A percentile compares a stretch with the other conserved stretches of the same genome.
Conservation (phyloP, 352 stramenopile genomes). For the Globisporangium mamillatum region DNA sequence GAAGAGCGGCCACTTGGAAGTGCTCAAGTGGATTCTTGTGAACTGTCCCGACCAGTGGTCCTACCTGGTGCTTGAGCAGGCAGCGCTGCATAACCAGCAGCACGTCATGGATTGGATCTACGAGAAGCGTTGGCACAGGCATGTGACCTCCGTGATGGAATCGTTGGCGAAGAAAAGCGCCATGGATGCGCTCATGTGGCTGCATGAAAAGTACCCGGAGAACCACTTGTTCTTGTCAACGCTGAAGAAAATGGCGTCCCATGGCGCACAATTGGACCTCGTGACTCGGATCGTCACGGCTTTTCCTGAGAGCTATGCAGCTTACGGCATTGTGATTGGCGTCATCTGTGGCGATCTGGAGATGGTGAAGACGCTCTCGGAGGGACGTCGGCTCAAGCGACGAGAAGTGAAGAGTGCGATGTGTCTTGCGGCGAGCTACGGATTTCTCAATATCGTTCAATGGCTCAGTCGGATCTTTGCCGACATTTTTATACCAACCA, state of each 20-base stretch:
- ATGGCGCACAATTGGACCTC: constrained; percentile 2
- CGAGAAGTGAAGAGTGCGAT: constrained; percentile 14
- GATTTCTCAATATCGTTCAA: constrained; percentile 4
- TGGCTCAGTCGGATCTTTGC: constrained; percentile 4
- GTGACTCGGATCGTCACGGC: neutral
- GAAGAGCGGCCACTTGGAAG: constrained; percentile 3
- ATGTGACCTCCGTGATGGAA: neutral
- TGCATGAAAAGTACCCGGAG: constrained; percentile 10
- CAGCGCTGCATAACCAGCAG: constrained; percentile 10
- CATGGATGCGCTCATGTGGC: constrained; percentile 5
- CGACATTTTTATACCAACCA: neutral
- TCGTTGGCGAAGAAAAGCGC: neutral
- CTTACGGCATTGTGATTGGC: neutral
- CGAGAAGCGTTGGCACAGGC: neutral
- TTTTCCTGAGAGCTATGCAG: constrained; percentile 5
- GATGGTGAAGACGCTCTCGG: neutral
- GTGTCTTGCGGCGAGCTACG: constrained; percentile 11
- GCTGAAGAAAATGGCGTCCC: constrained; percentile 10
- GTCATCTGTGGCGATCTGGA: constrained; percentile 7
- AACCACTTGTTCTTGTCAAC: constrained; percentile 1
- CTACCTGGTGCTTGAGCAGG: constrained; percentile 6
- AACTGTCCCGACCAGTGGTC: constrained; percentile 10
- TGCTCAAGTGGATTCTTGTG: constrained; percentile 5
- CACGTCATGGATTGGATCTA: constrained; percentile 15
- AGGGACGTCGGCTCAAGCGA: neutral